Conservation (phyloP, 2,329 filamentous ascomycete species). For the Bimuria novae-zelandiae region DNA sequence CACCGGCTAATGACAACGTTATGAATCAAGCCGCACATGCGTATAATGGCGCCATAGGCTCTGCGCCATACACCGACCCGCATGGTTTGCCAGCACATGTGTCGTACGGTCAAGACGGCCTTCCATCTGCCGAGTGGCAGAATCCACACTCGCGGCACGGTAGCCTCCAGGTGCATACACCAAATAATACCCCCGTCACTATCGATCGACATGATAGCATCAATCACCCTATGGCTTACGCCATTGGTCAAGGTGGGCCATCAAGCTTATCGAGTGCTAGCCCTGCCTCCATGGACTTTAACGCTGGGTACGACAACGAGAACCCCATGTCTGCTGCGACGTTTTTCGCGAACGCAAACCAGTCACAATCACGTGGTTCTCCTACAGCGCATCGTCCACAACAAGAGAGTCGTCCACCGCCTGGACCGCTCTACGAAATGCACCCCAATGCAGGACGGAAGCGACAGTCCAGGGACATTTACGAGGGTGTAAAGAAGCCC, state of each 20-base stretch:
- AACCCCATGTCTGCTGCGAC: constrained; percentile 40
- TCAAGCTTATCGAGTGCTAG: constrained; percentile 62
- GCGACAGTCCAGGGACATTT: constrained; percentile 72
- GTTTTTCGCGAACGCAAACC: constrained; percentile 41
- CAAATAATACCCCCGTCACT: constrained; percentile 49
- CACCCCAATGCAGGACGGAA: constrained; percentile 49
- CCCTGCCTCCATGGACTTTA: constrained; percentile 53
- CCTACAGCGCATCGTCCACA: constrained; percentile 33
- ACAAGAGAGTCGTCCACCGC: constrained; percentile 31
- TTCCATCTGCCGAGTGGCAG: constrained; percentile 43
- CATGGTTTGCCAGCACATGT: constrained; percentile 34
- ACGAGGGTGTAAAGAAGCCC: constrained; percentile 85
- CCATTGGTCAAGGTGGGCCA: constrained; percentile 62
- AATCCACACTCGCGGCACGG: constrained; percentile 48
- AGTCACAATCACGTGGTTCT: constrained; percentile 35
- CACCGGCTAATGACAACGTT: constrained; percentile 66
- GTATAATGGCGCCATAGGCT: constrained; percentile 48
- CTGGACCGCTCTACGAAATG: constrained; percentile 36
- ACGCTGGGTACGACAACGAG: constrained; percentile 51
- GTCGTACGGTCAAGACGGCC: constrained; percentile 32
- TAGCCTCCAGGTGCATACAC: constrained; percentile 50
- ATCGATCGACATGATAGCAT: constrained; percentile 39
- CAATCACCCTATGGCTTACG: constrained; percentile 60
- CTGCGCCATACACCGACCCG: constrained; percentile 30
- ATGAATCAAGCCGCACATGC: constrained; percentile 40